Conservation (phyloP, 441 rosid genomes). For the Corymbia citriodora region DNA sequence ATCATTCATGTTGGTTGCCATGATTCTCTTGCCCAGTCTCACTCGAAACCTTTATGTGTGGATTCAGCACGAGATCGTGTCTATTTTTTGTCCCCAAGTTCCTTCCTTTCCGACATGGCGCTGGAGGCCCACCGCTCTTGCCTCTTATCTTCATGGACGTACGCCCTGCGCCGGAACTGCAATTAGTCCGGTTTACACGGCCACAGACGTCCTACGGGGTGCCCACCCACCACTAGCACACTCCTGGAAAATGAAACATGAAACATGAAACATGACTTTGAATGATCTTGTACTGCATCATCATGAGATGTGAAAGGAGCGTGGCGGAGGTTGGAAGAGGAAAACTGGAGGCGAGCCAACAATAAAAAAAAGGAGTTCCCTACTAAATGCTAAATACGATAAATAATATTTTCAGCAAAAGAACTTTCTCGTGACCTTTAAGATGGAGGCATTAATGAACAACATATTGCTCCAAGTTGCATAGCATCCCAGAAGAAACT, state of each 20-base stretch:
- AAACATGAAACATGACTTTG: not conserved
- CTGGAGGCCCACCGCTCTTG: not conserved
- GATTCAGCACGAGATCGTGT: not conserved
- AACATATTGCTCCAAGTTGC: too few relatives aligned
- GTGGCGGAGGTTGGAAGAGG: not conserved
- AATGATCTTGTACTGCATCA: too few relatives aligned
- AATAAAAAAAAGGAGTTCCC: too few relatives aligned
- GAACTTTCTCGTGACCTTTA: too few relatives aligned
- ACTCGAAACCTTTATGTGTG: not conserved
- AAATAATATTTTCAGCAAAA: too few relatives aligned
- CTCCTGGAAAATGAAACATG: not conserved
- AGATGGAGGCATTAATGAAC: too few relatives aligned
- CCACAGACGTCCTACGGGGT: not conserved
- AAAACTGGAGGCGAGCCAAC: too few relatives aligned
- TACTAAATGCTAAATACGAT: too few relatives aligned
- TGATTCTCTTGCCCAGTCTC: not conserved
- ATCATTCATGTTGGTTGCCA: rapidly evolving
- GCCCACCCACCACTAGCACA: rapidly evolving
- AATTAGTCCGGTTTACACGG: not conserved
- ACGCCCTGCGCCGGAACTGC: not conserved
- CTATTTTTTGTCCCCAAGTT: not conserved
- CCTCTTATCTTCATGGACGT: not conserved
- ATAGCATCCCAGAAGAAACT: too few relatives aligned
- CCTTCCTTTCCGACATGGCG: rapidly evolving
- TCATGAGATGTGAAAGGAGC: too few relatives aligned